Percentiles rank a stretch among this genome's conserved stretches.
phyloP scores from a whole-genome alignment of 1,284 basidiomycete species.

The Trichosporon sp. region DNA sequence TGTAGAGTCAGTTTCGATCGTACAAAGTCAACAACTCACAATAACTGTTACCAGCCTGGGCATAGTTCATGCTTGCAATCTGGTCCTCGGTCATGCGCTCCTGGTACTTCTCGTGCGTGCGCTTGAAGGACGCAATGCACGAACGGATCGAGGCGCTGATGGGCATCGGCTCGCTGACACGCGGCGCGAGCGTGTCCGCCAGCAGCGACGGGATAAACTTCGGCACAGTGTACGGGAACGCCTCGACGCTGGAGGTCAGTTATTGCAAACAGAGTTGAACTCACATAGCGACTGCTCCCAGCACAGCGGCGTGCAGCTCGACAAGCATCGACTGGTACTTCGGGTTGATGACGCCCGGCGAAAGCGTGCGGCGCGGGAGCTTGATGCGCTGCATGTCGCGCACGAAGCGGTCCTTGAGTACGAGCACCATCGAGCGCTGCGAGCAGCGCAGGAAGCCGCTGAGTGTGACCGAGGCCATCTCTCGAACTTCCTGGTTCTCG shows the following conservation, averaged over 20 bases:
- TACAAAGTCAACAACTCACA: slow-evolving; percentile 53
- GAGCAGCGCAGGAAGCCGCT: slow-evolving; percentile 88
- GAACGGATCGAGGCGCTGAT: slow-evolving; percentile 85
- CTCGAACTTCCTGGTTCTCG: slow-evolving; percentile 88
- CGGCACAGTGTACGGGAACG: slow-evolving; percentile 59
- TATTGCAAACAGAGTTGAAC: slow-evolving; percentile 2
- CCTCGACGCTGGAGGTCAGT: slow-evolving; percentile 46
- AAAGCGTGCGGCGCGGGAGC: slow-evolving; percentile 64
- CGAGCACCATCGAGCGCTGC: slow-evolving; percentile 78
- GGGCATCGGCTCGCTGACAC: slow-evolving; percentile 84
- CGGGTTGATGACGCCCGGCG: slow-evolving; percentile 51
- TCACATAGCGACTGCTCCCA: slow-evolving; percentile 60
- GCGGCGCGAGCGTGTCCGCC: slow-evolving; percentile 48
- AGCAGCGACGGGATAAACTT: slow-evolving; percentile 54
- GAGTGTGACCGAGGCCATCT: slow-evolving; percentile 85
- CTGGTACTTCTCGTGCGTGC: slow-evolving; percentile 59
- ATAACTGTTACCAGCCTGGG: slow-evolving; percentile 85
- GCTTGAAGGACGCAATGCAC: slow-evolving; percentile 62
- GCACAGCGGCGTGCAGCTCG: slow-evolving; percentile 77
- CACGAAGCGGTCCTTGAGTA: slow-evolving; percentile 81
- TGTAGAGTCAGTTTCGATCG: not conserved
- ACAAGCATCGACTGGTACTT: slow-evolving; percentile 68
- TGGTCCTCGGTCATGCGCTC: slow-evolving; percentile 85
- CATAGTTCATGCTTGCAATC: slow-evolving; percentile 74
- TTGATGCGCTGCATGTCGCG: slow-evolving; percentile 58